Conservation (phyloP, 768 basidiomycete species). For the Megacollybia marginata region DNA sequence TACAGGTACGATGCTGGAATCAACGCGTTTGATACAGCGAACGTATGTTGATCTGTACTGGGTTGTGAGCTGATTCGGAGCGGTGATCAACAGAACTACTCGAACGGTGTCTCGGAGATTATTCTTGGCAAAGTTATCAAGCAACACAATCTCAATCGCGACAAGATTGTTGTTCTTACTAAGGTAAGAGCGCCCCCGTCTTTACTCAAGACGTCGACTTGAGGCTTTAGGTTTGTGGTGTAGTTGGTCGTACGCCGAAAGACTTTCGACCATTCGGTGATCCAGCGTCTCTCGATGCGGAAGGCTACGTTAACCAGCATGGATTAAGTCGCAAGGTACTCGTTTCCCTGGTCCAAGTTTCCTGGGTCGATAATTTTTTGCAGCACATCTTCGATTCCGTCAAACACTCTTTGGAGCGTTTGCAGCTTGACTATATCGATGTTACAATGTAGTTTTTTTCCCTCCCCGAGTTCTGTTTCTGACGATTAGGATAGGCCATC, state of each 20-base stretch:
- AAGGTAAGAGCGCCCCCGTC: background rate
- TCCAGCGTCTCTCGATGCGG: background rate
- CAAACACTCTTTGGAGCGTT: too few relatives aligned
- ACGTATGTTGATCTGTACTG: too few relatives aligned
- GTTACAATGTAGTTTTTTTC: background rate
- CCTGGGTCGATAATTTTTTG: background rate
- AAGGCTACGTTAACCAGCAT: conserved; percentile 17
- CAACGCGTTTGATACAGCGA: too few relatives aligned
- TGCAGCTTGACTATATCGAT: too few relatives aligned
- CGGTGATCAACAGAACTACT: too few relatives aligned
- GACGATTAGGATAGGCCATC: conserved; percentile 8
- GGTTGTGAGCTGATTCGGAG: too few relatives aligned
- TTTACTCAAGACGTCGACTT: conserved; percentile 22
- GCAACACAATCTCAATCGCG: conserved; percentile 1
- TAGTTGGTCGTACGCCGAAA: background rate
- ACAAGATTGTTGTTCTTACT: background rate
- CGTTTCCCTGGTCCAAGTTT: background rate
- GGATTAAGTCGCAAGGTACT: conserved; percentile 20
- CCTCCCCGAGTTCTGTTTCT: background rate
- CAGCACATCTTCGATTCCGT: too few relatives aligned
- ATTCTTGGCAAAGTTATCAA: too few relatives aligned
- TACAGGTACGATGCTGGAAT: too few relatives aligned
- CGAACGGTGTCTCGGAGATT: too few relatives aligned
- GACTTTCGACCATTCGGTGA: background rate
- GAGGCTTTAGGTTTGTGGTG: conserved; percentile 32